Percentiles rank a stretch among this genome's conserved stretches.
These are phyloP conservation scores for Globisporangium acanthophoron DNA, from an alignment of 352 stramenopile species.

Conservation along the genomic window DNA sequence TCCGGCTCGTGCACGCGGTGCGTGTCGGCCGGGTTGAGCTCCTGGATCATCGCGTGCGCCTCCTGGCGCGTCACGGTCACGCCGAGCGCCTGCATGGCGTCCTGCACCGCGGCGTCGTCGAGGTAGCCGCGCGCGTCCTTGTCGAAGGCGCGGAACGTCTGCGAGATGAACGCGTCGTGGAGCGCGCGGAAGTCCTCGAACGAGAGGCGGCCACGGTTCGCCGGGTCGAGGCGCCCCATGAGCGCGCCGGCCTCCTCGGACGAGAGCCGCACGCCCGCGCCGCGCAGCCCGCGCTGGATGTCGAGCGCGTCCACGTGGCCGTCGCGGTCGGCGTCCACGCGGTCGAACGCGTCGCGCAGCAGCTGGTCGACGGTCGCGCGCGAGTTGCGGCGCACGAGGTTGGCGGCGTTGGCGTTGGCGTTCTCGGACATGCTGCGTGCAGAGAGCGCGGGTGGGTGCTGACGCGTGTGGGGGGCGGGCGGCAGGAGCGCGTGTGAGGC, in stretches of 20 bases:
- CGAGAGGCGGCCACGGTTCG: slow-evolving; percentile 60
- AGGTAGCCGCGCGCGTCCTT: slow-evolving; percentile 61
- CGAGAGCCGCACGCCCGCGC: slow-evolving; percentile 55
- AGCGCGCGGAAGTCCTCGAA: slow-evolving; percentile 74
- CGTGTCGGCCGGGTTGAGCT: slow-evolving; percentile 60
- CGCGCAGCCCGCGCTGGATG: slow-evolving; percentile 64
- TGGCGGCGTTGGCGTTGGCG: neutral
- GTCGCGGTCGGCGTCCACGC: slow-evolving; percentile 63
- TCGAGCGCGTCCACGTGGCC: slow-evolving; percentile 66
- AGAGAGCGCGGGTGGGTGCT: neutral
- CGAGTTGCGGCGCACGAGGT: slow-evolving; percentile 72
- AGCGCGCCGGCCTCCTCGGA: slow-evolving; percentile 47
- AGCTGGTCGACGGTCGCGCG: slow-evolving; percentile 73
- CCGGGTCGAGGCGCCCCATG: slow-evolving; percentile 64
- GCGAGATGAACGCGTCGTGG: slow-evolving; percentile 68
- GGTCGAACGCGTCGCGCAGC: slow-evolving; percentile 67
- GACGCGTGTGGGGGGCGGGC: neutral
- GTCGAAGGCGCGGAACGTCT: slow-evolving; percentile 76
- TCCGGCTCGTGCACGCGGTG: slow-evolving; percentile 67
- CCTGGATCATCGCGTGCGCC: slow-evolving; percentile 71
- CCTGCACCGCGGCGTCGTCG: slow-evolving; percentile 57
- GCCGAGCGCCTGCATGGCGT: slow-evolving; percentile 56
- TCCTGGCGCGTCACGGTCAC: slow-evolving; percentile 67
- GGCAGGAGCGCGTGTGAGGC: neutral
- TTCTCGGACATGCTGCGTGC: neutral